Base-by-base conservation (phyloP, 139 green algal genomes). In the Chlorella sp. region DNA sequence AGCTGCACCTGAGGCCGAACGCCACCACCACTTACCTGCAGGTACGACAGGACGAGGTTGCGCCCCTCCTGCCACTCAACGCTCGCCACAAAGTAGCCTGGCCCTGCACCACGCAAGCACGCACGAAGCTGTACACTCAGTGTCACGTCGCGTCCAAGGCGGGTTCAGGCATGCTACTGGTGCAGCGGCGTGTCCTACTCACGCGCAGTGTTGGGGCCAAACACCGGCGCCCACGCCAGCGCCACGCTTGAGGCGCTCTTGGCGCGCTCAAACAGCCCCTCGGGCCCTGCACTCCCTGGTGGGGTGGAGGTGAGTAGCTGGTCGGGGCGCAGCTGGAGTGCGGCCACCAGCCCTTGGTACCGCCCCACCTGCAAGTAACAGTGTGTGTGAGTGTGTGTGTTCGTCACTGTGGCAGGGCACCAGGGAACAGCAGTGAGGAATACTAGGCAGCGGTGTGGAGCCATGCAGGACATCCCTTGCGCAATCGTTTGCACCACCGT, bases 1-100 rank as follows among this genome's bases (percentile, higher is more conserved):
- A n/a, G n/a, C n/a, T n/a, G n/a, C n/a, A 10, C 42, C 42, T 55
- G 10, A 55, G 42, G 10, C 42, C 55, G 27, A 31, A 27, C 55
- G 22, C 20, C 22, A 31, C 55, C 6, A 29, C 55, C 22, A 27
- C 4, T 4, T 64, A 69, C 63, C 31, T 69, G 63, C 31, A 51
- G 50, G 32, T 30, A 69, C 2, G 63, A 69, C 2, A 69, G 31
- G 5, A 69, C 20, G 4, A 69, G 63, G 6, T 5, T 31, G 63
- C 63, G 32, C 27, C 63, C 63, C 31, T 50, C 63, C 63, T 50
- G 63, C 63, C 49, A 20, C 63, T 69, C 63, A 23, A 69, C 20
- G 33, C 63, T 69, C 3, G 63, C 63, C 27, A 31, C 50, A 32
- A 69, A 69, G 5, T 27, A 17, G 2, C 63, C 63, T 17, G 30